These are phyloP conservation scores for Mycena vitilis DNA, from an alignment of 768 basidiomycete genomes.

Conservation along the genomic window DNA sequence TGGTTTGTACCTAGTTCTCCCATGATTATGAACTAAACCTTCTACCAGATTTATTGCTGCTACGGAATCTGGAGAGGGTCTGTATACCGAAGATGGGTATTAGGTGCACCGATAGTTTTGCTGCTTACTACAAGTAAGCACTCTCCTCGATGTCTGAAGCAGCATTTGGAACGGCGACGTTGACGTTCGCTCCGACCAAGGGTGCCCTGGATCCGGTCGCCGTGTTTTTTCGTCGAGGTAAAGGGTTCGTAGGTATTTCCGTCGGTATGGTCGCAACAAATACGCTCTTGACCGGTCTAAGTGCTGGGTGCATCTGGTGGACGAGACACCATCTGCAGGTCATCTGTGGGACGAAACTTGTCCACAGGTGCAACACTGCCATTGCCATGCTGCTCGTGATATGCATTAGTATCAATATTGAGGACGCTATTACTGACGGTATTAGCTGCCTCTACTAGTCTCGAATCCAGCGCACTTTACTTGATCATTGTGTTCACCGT, in stretches of 20 bases:
- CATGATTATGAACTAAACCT: background rate
- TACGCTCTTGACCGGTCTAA: slow-evolving; percentile 3
- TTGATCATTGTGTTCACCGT: background rate
- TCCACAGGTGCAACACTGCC: slow-evolving; percentile 13
- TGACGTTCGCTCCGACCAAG: too few relatives aligned
- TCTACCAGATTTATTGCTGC: slow-evolving; percentile 14
- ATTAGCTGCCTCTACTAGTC: background rate
- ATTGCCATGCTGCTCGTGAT: slow-evolving; percentile 11
- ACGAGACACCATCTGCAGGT: background rate
- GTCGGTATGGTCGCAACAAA: background rate
- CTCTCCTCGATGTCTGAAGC: background rate
- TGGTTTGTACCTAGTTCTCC: background rate
- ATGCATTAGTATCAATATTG: too few relatives aligned
- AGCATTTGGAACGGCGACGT: background rate
- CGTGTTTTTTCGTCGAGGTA: background rate
- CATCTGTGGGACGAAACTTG: background rate
- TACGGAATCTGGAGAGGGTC: slow-evolving; percentile 11
- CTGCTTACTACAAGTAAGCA: background rate
- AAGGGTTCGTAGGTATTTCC: too few relatives aligned
- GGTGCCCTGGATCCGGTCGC: background rate
- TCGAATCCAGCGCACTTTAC: slow-evolving; percentile 5
- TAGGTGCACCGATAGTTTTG: background rate
- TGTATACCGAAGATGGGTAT: background rate
- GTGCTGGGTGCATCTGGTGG: slow-evolving; percentile 19
- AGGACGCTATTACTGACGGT: background rate